Conservation (phyloP, 805 yeast genomes). For the Candida nemodendra region DNA sequence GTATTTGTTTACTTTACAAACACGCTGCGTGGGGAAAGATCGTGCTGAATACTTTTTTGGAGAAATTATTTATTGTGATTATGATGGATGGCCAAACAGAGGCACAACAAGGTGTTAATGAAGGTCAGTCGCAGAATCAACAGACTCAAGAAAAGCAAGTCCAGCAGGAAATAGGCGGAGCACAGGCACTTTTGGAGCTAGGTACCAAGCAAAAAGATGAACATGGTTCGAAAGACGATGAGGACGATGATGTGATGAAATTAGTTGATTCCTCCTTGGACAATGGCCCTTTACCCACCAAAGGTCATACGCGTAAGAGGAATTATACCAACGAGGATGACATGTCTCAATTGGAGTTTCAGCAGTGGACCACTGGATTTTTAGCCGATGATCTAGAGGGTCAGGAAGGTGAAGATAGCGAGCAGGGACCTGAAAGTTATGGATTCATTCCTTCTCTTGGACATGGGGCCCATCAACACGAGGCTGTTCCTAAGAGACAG, state of each 20-base stretch:
- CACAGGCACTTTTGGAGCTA: slow-evolving; percentile 28
- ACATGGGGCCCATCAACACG: slow-evolving; percentile 5
- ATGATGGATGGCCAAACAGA: slow-evolving; percentile 1
- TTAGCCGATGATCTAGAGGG: slow-evolving; percentile 41
- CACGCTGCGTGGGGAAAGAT: no score
- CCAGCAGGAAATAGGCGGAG: slow-evolving; percentile 29
- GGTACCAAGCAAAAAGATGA: slow-evolving; percentile 23
- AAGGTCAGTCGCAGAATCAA: background rate
- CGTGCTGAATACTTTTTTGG: background rate
- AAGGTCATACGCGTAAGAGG: slow-evolving; percentile 25
- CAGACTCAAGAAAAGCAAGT: slow-evolving; percentile 1
- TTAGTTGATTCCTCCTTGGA: slow-evolving; percentile 66
- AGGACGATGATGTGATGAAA: slow-evolving; percentile 76
- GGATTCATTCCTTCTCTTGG: slow-evolving; percentile 17
- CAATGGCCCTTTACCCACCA: slow-evolving; percentile 26
- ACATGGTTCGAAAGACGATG: slow-evolving; percentile 28
- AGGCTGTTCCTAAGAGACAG: slow-evolving; percentile 7
- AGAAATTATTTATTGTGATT: no score
- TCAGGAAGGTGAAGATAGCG: slow-evolving; percentile 16
- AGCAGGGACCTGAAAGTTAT: slow-evolving; percentile 13
- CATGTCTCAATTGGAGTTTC: slow-evolving; percentile 46
- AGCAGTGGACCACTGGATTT: slow-evolving; percentile 53
- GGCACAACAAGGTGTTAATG: slow-evolving; percentile 1
- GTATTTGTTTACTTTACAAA: slow-evolving; percentile 3
- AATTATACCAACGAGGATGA: slow-evolving; percentile 40